These are phyloP conservation scores for Bipolaris zeicola DNA, from an alignment of 2,329 filamentous ascomycete genomes.

Conservation along the genomic window DNA sequence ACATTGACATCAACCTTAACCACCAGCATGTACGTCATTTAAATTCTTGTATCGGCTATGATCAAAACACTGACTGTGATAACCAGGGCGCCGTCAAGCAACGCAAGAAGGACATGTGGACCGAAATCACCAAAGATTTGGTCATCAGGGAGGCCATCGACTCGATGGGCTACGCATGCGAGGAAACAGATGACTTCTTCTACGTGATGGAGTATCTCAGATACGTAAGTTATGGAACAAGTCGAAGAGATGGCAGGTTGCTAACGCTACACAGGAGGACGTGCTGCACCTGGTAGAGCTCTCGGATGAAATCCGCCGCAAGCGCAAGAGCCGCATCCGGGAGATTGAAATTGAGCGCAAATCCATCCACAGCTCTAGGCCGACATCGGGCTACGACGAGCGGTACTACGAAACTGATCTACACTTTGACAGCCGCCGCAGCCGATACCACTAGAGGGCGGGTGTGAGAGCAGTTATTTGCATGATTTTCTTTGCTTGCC, in stretches of 20 bases:
- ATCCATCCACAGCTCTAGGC: conserved; percentile 55
- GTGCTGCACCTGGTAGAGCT: conserved; percentile 82
- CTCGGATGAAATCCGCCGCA: conserved; percentile 78
- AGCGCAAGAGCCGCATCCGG: conserved; percentile 62
- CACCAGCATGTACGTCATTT: conserved; percentile 45
- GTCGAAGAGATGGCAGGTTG: neutral
- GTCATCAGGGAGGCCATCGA: conserved; percentile 87
- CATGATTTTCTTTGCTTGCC: conserved; percentile 9
- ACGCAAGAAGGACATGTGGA: conserved; percentile 74
- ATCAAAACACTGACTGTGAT: conserved; percentile 53
- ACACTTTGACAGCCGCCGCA: conserved; percentile 61
- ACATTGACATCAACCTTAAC: conserved; percentile 70
- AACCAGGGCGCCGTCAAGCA: conserved; percentile 39
- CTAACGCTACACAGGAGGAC: conserved; percentile 68
- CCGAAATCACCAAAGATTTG: conserved; percentile 93
- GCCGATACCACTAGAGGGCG: conserved; percentile 44
- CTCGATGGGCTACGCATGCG: conserved; percentile 80
- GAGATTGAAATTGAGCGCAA: conserved; percentile 67
- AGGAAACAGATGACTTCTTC: conserved; percentile 87
- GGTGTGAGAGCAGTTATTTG: conserved; percentile 1
- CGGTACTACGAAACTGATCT: conserved; percentile 71
- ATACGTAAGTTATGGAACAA: conserved; percentile 68
- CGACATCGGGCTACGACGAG: conserved; percentile 61
- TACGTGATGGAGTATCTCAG: conserved; percentile 90
- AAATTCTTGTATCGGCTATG: conserved; percentile 64